Conservation (phyloP, 768 basidiomycete genomes). For the Asterophora lycoperdoides region DNA sequence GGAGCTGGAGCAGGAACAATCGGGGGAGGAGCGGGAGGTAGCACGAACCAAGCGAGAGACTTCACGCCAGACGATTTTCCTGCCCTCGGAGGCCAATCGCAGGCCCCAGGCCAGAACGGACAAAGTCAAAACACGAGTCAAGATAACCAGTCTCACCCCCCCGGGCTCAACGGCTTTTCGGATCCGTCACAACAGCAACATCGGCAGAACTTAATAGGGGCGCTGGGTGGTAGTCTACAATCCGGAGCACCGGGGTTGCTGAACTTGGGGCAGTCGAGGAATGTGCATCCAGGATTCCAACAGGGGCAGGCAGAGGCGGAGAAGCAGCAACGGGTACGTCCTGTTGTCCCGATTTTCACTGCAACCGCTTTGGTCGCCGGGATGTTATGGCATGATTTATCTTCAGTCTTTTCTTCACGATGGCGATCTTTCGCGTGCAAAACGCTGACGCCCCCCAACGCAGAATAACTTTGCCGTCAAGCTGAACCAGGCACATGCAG, state of each 20-base stretch:
- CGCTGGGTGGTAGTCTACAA: constrained; percentile 36
- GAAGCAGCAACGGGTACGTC: constrained; percentile 63
- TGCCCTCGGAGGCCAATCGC: constrained; percentile 67
- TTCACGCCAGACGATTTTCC: constrained; percentile 91
- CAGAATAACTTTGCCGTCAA: constrained; percentile 62
- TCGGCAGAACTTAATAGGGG: constrained; percentile 54
- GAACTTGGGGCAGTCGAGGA: constrained; percentile 47
- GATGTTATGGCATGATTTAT: constrained; percentile 10
- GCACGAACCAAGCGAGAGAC: constrained; percentile 48
- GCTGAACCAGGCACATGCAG: constrained; percentile 55
- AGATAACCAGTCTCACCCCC: constrained; percentile 57
- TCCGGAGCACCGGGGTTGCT: constrained; percentile 64
- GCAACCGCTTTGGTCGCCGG: background rate
- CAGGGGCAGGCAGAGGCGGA: constrained; percentile 61
- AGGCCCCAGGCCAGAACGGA: constrained; percentile 34
- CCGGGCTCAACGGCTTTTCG: constrained; percentile 69
- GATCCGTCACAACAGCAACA: constrained; percentile 47
- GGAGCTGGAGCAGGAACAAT: constrained; percentile 34
- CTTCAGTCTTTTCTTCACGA: constrained; percentile 4
- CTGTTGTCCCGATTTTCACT: constrained; percentile 13
- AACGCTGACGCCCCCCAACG: constrained; percentile 17
- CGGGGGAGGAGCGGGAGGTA: constrained; percentile 29
- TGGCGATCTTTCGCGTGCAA: constrained; percentile 8
- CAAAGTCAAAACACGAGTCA: constrained; percentile 31
- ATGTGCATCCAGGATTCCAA: constrained; percentile 50